Evolutionary conservation across 257 asterid species (phyloP).

Genomic region (Forsythia suspensa): DNA sequence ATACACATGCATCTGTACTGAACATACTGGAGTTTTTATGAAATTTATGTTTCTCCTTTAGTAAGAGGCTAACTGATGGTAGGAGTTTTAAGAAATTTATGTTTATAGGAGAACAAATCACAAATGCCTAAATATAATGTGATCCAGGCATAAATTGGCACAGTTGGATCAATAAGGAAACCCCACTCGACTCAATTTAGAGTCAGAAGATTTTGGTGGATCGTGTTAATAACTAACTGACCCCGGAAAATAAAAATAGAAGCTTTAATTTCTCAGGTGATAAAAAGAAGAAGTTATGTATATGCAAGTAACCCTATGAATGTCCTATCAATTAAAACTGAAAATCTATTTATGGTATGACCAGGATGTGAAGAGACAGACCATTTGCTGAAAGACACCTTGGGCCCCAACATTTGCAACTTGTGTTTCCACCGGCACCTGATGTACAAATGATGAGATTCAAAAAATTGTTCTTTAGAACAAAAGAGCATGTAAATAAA

Average conservation of each 20-base stretch:
- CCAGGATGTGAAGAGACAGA: conserved; percentile 37
- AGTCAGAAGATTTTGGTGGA: not conserved
- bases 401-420: conserved; percentile 49
- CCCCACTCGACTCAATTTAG: not conserved
- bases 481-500: conserved; percentile 14
- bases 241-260: not conserved
- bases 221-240: not conserved
- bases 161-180: not conserved
- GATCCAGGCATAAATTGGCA: not conserved
- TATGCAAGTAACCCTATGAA: not conserved
- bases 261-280: not conserved
- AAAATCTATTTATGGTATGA: conserved; percentile 1
- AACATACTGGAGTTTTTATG: not conserved
- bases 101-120: not conserved
- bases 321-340: not conserved
- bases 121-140: not conserved
- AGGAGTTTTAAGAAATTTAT: not conserved
- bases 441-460: conserved; percentile 25
- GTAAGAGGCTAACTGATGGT: not conserved
- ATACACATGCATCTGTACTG: not conserved
- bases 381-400: conserved; percentile 64
- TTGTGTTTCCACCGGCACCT: conserved; percentile 66
- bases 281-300: not conserved
- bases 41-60: not conserved
- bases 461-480: conserved; percentile 7